Evolutionary conservation across 768 basidiomycete species (phyloP).

Genomic region (Amanita subjunquillea): DNA sequence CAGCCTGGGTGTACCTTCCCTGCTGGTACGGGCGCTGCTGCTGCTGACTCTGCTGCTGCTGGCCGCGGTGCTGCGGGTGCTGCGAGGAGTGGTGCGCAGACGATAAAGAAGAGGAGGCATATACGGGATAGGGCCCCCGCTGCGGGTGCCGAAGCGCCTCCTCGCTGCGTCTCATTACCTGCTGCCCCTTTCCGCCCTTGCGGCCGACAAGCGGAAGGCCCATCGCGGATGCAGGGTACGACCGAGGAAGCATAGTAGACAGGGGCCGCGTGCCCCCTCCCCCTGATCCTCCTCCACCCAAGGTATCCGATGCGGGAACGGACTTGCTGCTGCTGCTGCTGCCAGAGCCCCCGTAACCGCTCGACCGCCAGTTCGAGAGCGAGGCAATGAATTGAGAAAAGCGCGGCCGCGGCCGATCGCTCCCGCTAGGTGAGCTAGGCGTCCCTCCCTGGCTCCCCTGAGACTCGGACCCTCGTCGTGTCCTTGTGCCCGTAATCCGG

Average conservation of each 20-base stretch:
- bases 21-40: not conserved
- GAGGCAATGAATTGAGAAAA: constrained; percentile 16
- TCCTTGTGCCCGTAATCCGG: not conserved
- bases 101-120: not conserved
- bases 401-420: constrained; percentile 11
- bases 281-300: not conserved
- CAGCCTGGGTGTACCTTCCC: not conserved
- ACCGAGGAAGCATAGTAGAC: not conserved
- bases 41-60: not conserved
- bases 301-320: not conserved
- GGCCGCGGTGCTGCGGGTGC: not conserved
- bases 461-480: constrained; percentile 21
- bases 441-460: constrained; percentile 10
- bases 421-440: constrained; percentile 10
- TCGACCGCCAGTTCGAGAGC: constrained; percentile 22
- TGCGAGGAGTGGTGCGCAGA: not conserved
- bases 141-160: constrained; percentile 27
- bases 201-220: not conserved
- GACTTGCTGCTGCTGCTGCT: not conserved
- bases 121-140: constrained; percentile 10
- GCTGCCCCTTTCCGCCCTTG: constrained; percentile 3
- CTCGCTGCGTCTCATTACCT: constrained; percentile 29
- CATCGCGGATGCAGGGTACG: not conserved
- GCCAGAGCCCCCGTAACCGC: constrained; percentile 1
- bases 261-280: not conserved